Evolutionary conservation across 139 green algal genomes (phyloP).

Genomic region (Chlamydomonas urium): DNA sequence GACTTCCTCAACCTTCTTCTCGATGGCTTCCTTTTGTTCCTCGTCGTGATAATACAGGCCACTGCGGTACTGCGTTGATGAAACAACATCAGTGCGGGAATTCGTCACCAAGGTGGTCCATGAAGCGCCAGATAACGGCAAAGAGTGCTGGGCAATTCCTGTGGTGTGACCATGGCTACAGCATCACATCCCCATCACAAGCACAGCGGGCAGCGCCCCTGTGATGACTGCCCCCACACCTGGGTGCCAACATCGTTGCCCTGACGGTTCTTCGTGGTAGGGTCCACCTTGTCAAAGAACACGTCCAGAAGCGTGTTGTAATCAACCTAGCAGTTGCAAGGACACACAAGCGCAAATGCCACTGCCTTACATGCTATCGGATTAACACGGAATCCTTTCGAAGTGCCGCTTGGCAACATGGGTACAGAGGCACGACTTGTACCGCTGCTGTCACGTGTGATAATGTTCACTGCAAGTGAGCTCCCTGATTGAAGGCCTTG

Average conservation of each 20-base stretch:
- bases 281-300: constrained; percentile 74
- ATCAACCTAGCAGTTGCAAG: constrained; percentile 18
- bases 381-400: too few relatives aligned
- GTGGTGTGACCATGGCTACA: background rate
- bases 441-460: background rate
- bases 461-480: too few relatives aligned
- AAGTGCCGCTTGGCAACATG: background rate
- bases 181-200: background rate
- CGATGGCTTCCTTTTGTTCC: constrained; percentile 7
- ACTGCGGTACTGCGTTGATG: constrained; percentile 64
- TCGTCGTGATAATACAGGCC: constrained; percentile 73
- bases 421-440: background rate
- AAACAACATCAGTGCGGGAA: background rate
- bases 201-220: background rate
- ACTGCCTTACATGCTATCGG: background rate
- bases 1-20: background rate
- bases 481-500: too few relatives aligned
- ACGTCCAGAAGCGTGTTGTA: constrained; percentile 68
- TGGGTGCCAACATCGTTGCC: constrained; percentile 75
- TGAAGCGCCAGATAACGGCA: background rate
- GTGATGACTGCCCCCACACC: constrained; percentile 48
- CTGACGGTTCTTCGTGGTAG: constrained; percentile 70
- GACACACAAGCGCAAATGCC: background rate
- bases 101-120: background rate
- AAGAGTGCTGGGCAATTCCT: background rate